phyloP scores from a whole-genome alignment of 208 protist genomes.

The Leishmania major region DNA sequence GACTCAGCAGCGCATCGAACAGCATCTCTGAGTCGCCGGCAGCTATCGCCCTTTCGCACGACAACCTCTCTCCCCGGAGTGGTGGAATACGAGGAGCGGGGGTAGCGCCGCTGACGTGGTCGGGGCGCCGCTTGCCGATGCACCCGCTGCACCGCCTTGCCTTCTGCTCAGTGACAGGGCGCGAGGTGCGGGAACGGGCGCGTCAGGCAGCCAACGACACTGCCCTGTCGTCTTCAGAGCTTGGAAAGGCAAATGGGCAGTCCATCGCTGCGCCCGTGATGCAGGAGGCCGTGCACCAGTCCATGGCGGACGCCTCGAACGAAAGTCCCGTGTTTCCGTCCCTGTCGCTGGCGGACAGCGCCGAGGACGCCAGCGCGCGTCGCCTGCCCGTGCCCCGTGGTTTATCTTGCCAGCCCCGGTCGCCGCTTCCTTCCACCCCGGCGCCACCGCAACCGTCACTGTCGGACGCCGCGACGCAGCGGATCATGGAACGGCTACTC shows the following conservation, averaged over 20 bases:
- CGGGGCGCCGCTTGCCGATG: constrained; percentile 14
- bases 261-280: not conserved
- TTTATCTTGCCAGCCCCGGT: not conserved
- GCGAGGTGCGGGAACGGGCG: constrained; percentile 22
- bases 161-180: constrained; percentile 21
- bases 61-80: not conserved
- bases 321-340: constrained; percentile 11
- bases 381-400: not conserved
- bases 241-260: not conserved
- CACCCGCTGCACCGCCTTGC: constrained; percentile 26
- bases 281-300: not conserved
- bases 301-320: not conserved
- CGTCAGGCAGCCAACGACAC: constrained; percentile 4
- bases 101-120: constrained; percentile 9
- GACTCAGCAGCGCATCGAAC: not conserved
- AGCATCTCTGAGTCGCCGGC: not conserved
- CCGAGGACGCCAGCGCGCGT: not conserved
- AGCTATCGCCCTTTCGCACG: not conserved
- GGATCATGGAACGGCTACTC: constrained; percentile 4
- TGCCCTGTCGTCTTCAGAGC: not conserved
- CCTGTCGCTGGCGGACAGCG: constrained; percentile 19
- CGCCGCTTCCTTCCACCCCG: not conserved
- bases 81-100: not conserved
- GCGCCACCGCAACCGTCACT: constrained; percentile 7
- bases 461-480: constrained; percentile 2